Conservation (phyloP, 2,329 filamentous ascomycete species). For the Botrytis aclada region DNA sequence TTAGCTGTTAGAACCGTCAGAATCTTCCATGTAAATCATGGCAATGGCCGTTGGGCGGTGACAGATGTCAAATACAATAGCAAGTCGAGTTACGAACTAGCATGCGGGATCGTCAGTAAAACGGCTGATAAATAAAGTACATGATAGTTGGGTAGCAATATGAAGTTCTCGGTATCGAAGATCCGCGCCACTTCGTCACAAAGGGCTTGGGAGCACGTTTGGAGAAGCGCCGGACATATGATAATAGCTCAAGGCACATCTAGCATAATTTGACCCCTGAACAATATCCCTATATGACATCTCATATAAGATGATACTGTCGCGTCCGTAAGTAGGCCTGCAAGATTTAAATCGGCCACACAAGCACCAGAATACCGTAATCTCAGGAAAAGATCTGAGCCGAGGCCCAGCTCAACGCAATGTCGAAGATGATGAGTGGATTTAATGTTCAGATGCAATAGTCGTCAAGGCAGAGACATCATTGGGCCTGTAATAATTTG, state of each 20-base stretch:
- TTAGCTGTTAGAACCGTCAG: neutral
- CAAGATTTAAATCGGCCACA: neutral
- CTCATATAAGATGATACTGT: conserved; percentile 19
- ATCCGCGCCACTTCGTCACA: conserved; percentile 3
- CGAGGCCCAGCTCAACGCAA: neutral
- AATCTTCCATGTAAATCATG: neutral
- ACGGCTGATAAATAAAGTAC: too few species aligned
- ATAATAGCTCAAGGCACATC: neutral
- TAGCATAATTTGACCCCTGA: conserved; percentile 15
- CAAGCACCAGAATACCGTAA: neutral
- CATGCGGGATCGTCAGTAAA: neutral
- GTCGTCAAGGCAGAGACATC: neutral
- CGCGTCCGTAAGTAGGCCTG: conserved; percentile 11
- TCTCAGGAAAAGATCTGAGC: neutral
- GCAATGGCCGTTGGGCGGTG: neutral
- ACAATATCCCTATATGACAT: neutral
- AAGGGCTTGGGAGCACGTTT: neutral
- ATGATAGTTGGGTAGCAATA: conserved; percentile 4
- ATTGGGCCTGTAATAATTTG: neutral
- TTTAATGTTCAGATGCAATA: neutral
- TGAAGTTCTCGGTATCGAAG: neutral
- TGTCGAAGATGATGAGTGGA: neutral
- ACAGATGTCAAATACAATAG: neutral
- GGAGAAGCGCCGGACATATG: conserved; percentile 13
- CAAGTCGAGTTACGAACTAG: neutral